phyloP scores from a whole-genome alignment of 2,329 filamentous ascomycete species.

The Phaeomoniella chlamydospora region DNA sequence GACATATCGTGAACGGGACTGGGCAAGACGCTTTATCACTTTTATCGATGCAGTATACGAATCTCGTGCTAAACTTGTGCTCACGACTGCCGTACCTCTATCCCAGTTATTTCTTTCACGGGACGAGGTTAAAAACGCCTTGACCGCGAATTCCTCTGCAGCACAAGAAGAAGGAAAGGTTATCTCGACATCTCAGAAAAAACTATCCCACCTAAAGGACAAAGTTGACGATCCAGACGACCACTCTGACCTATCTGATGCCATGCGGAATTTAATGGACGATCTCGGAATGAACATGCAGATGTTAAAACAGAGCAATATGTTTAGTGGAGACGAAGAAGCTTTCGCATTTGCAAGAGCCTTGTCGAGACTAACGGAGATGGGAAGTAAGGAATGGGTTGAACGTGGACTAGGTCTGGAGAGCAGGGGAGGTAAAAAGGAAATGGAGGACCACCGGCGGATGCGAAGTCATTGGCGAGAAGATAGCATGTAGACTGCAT shows the following conservation, averaged over 20 bases:
- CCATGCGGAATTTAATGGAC: conserved; percentile 71
- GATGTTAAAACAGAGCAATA: conserved; percentile 67
- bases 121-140: conserved; percentile 49
- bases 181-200: conserved; percentile 19
- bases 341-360: conserved; percentile 90
- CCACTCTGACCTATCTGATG: conserved; percentile 44
- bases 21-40: conserved; percentile 87
- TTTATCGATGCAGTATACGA: conserved; percentile 97
- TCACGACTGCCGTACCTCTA: conserved; percentile 77
- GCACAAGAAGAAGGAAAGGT: conserved; percentile 5
- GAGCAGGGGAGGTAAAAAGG: conserved; percentile 25
- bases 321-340: conserved; percentile 93
- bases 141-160: conserved; percentile 21
- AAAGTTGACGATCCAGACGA: conserved; percentile 25
- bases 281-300: conserved; percentile 74
- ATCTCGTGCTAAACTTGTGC: conserved; percentile 77
- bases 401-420: conserved; percentile 52
- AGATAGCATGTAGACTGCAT: no score
- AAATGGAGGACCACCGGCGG: conserved; percentile 31
- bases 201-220: conserved; percentile 12
- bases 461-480: no score
- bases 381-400: conserved; percentile 92
- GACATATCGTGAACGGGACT: conserved; percentile 72
- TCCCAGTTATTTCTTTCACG: conserved; percentile 72
- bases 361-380: conserved; percentile 69